Conservation (phyloP, 2,329 filamentous ascomycete genomes). For the Cryphonectria radicalis region DNA sequence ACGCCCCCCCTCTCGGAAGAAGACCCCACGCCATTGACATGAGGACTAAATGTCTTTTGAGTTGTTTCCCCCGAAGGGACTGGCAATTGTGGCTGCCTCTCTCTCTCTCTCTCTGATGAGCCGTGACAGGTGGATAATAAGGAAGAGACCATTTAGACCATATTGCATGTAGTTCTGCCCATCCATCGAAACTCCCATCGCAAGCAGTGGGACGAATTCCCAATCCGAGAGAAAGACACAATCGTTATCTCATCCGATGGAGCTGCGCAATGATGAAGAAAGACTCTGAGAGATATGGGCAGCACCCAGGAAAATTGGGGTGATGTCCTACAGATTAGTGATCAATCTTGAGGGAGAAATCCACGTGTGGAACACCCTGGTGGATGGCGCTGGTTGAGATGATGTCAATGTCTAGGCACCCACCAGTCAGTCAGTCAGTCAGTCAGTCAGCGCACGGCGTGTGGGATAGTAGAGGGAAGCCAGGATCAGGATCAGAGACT, state of each 20-base stretch:
- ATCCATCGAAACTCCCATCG: background rate
- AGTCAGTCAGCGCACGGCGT: constrained; percentile 31
- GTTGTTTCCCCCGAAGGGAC: background rate
- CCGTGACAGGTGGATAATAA: background rate
- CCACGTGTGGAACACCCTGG: constrained; percentile 90
- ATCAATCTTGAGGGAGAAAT: constrained; percentile 92
- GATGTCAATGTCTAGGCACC: constrained; percentile 78
- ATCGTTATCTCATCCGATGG: background rate
- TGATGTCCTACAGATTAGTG: constrained; percentile 35
- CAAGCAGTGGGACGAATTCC: background rate
- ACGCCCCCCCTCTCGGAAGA: background rate
- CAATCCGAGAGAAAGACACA: background rate
- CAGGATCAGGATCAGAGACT: constrained; percentile 39
- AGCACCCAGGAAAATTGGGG: background rate
- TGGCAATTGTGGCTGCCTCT: background rate
- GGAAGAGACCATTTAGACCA: background rate
- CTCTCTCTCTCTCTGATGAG: background rate
- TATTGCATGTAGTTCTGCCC: background rate
- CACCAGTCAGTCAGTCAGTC: constrained; percentile 27
- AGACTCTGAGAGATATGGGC: too few relatives aligned
- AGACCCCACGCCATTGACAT: background rate
- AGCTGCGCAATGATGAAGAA: background rate
- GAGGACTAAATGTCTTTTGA: background rate
- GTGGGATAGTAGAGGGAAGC: background rate
- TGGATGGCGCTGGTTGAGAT: constrained; percentile 97